Evolutionary conservation across 2,329 filamentous ascomycete species (phyloP).

Genomic region (Aspergillus jensenii): DNA sequence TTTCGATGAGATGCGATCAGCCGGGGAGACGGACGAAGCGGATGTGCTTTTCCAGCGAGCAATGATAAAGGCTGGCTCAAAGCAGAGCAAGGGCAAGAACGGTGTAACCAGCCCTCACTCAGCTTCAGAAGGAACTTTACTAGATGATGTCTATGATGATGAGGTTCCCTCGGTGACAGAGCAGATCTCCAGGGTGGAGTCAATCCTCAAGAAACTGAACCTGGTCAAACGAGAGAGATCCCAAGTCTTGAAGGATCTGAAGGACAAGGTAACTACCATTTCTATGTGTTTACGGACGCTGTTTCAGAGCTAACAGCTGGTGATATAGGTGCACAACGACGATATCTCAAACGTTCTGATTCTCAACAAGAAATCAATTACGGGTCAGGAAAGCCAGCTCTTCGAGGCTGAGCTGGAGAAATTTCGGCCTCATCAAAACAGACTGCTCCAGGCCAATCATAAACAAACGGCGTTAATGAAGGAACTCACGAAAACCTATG

Average conservation of each 20-base stretch:
- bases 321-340: conserved; percentile 77
- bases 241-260: conserved; percentile 92
- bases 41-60: conserved; percentile 87
- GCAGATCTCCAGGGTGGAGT: conserved; percentile 85
- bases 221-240: conserved; percentile 87
- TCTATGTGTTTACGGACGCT: background rate
- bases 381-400: conserved; percentile 85
- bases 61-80: conserved; percentile 72
- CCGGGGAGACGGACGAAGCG: conserved; percentile 80
- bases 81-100: conserved; percentile 58
- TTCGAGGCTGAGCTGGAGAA: conserved; percentile 98
- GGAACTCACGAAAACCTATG: conserved; percentile 85
- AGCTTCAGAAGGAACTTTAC: conserved; percentile 68
- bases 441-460: conserved; percentile 88
- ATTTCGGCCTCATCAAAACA: conserved; percentile 87
- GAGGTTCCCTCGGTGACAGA: conserved; percentile 77
- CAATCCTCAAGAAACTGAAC: conserved; percentile 85
- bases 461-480: conserved; percentile 95
- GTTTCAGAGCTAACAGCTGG: background rate
- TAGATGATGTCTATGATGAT: conserved; percentile 92
- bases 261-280: conserved; percentile 74
- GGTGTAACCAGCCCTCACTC: conserved; percentile 60
- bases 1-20: conserved; percentile 92
- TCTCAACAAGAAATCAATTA: conserved; percentile 93
- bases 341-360: conserved; percentile 98